Percentiles rank a stretch among this genome's conserved stretches.
Evolutionary conservation across 2,329 filamentous ascomycete genomes (phyloP).

Genomic region (Amphichorda felina): DNA sequence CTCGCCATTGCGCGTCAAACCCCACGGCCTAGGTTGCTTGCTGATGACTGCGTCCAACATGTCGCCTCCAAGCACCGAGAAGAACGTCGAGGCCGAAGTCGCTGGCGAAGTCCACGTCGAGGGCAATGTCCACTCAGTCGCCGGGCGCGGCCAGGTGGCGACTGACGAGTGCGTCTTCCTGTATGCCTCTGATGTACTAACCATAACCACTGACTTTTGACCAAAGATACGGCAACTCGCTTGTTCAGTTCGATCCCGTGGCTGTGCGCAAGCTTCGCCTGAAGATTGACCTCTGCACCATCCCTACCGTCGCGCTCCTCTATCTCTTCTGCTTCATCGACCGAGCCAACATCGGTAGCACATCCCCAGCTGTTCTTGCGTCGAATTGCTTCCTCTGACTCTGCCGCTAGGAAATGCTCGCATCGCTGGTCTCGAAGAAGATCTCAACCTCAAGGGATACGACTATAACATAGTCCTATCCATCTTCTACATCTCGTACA

Average conservation of each 20-base stretch:
- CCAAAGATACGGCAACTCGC: constrained; percentile 32
- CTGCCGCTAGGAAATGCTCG: constrained; percentile 47
- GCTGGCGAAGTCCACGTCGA: no score
- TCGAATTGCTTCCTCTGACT: background rate
- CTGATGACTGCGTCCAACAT: no score
- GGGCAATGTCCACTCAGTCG: no score
- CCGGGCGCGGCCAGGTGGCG: constrained; percentile 3
- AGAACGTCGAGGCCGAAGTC: no score
- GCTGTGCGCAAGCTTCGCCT: constrained; percentile 42
- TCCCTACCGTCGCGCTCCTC: constrained; percentile 51
- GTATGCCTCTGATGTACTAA: background rate
- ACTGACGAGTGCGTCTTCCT: constrained; percentile 5
- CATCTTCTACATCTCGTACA: constrained; percentile 62
- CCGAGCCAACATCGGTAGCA: constrained; percentile 51
- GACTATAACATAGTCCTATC: constrained; percentile 61
- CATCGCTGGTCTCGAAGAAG: constrained; percentile 52
- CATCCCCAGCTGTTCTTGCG: no score
- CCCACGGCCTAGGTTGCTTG: no score
- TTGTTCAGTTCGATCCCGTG: constrained; percentile 40
- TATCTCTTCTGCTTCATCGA: constrained; percentile 49
- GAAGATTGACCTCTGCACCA: constrained; percentile 53
- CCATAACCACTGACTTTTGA: background rate
- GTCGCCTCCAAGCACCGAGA: no score
- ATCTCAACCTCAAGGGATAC: constrained; percentile 45
- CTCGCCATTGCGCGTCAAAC: no score